Evolutionary conservation across 805 yeast genomes (phyloP).

Genomic region (Yarrowia sp.): DNA sequence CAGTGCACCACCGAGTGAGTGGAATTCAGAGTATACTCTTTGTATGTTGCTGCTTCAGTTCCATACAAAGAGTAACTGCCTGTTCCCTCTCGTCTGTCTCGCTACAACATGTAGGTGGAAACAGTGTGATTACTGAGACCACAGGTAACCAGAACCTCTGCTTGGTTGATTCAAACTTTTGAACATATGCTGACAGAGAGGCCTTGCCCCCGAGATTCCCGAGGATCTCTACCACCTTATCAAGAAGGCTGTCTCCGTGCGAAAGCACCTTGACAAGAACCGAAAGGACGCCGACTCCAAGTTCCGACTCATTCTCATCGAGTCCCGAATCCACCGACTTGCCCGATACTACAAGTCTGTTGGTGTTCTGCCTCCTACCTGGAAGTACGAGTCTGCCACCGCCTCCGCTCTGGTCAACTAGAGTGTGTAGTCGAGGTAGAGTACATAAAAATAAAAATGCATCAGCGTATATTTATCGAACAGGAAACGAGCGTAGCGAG

Average conservation of each 20-base stretch:
- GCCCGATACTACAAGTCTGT: slow-evolving; percentile 99
- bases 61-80: too few relatives aligned
- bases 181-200: slow-evolving; percentile 50
- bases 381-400: slow-evolving; percentile 99
- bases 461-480: slow-evolving; percentile 8
- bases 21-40: too few relatives aligned
- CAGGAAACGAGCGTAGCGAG: background rate
- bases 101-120: slow-evolving; percentile 19
- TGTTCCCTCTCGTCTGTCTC: background rate
- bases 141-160: slow-evolving; percentile 37
- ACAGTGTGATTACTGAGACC: background rate
- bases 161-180: slow-evolving; percentile 20
- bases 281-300: slow-evolving; percentile 99
- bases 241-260: slow-evolving; percentile 99
- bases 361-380: slow-evolving; percentile 98
- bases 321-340: slow-evolving; percentile 99
- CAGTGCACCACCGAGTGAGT: too few relatives aligned
- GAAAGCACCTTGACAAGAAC: slow-evolving; percentile 99
- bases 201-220: slow-evolving; percentile 99
- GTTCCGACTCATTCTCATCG: slow-evolving; percentile 99
- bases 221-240: slow-evolving; percentile 99
- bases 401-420: slow-evolving; percentile 99
- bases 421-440: slow-evolving; percentile 43
- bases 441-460: slow-evolving; percentile 38
- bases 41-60: too few relatives aligned